Percentiles rank a stretch among this genome's conserved stretches.
These are phyloP conservation scores for Cinnamomum micranthum DNA, from an alignment of 164 flowering plant species.

Conservation along the genomic window DNA sequence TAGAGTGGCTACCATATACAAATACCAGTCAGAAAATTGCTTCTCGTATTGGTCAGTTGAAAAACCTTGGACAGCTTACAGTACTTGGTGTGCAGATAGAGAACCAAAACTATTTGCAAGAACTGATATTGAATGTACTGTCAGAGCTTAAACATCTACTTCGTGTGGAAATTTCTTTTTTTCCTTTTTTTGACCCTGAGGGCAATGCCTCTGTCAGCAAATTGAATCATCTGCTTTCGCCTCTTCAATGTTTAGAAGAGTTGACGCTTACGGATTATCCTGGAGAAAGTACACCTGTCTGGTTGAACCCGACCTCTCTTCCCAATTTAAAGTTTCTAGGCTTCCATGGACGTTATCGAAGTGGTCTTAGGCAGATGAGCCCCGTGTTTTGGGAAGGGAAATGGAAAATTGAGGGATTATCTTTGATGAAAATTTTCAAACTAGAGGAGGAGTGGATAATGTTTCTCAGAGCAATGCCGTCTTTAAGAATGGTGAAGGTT, in stretches of 20 bases:
- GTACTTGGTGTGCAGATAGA: background rate
- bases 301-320: conserved; percentile 1
- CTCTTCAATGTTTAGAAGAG: background rate
- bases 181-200: too few species aligned
- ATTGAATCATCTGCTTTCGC: background rate
- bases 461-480: background rate
- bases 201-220: background rate
- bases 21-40: background rate
- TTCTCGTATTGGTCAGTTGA: background rate
- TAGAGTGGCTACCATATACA: background rate
- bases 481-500: background rate
- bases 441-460: background rate
- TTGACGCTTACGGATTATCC: background rate
- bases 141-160: background rate
- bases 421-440: background rate
- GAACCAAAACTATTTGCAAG: background rate
- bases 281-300: background rate
- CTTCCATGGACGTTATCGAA: too few species aligned
- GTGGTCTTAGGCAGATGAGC: background rate
- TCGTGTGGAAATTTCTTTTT: background rate
- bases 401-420: conserved; percentile 3
- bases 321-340: conserved; percentile 1
- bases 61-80: background rate
- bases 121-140: background rate
- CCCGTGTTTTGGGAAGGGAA: background rate